Base-by-base conservation (phyloP, 2,329 filamentous ascomycete species). In the Pyrenochaeta sp. region DNA sequence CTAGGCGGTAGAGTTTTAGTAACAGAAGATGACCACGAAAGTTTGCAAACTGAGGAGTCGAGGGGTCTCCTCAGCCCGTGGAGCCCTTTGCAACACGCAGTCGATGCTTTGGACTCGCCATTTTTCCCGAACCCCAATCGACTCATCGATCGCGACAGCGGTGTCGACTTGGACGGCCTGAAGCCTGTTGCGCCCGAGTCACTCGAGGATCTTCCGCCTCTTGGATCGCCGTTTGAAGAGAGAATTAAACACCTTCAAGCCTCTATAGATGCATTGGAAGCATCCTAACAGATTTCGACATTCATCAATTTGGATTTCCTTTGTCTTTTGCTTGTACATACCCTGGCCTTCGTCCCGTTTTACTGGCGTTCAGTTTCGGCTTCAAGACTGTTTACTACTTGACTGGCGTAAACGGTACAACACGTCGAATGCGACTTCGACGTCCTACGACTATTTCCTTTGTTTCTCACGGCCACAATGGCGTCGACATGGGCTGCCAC, bases 1-100 rank as follows among this genome's bases (percentile, higher is more conserved):
- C 79, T 97, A 3, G 92, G 92, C 11, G 92, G 92, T 0, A 85
- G 92, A 18, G 90, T 97, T 1, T 81, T 97, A 3, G 82, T 84
- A 2, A 82, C 84, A 0, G 90, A 94, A 58, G 90, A 93, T 42
- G 77, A 87, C 4, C 52, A 64, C 14, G 68, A 72, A 7, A 59
- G 45, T 44, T 40, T 37, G 6, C 43, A 50, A 11, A 48, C 60
- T 10, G 56, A 61, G 18, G 67, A 63, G 30, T 69, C 64, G 1
- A 68, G 61, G 46, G 66, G 70, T 21, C 63, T 77, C 4, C 62
- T 77, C 20, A 76, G 74, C 33, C 69, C 73, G 1, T 76, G 74
- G 75, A 75, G 69, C 18, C 70, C 68, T 15, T 56, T 71, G 1
- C 67, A 69, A 17, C 60, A 60, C 23, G 51, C 63, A 49, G 47